Evolutionary conservation across 768 basidiomycete genomes (phyloP), one percentile per base, ranked within the genome.

Genomic region (Mycena maculata): DNA sequence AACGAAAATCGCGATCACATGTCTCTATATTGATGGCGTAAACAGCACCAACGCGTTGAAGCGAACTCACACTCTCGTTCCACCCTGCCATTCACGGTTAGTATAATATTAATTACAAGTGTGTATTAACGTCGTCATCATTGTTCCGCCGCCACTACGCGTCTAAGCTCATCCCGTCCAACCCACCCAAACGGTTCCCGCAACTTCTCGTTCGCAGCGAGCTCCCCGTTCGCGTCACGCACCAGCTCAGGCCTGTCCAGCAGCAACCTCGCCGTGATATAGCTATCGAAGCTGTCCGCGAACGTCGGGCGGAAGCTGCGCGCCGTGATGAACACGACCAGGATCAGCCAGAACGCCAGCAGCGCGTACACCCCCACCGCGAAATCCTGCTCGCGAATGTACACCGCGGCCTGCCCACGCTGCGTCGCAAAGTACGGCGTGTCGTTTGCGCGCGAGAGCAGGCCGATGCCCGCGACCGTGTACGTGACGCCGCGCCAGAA

Each of bases 401-500:
- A 60, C 18, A 68, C 67, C 22, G 61, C 57, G 3, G 57, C 45
- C 31, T 31, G 30, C 11, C 49, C 67, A 28, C 50, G 48, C 22
- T 60, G 52, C 28, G 57, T 36, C 28, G 68, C 68, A 50, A 58
- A 31, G 27, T 65, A 70, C 44, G 50, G 15, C 44, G 55, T 42
- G 42, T 47, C 57, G 54, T 50, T 68, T 28, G 61, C 20, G 25
- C 67, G 67, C 41, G 67, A 52, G 20, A 62, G 61, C 15, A 68
- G 55, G 41, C 67, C 67, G 39, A 68, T 7, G 27, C 67, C 60
- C 25, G 67, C 42, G 20, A 60, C 55, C 16, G 30, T 64, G 27
- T 63, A 63, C 12, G 62, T 53, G 23, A 63, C 50, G 7, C 67
- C 67, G 16, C 67, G 67, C 67, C 67, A 68, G n/a, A 68, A 49